Evolutionary conservation across 73 alveolate species (phyloP).

Genomic region (Tetrahymena thermophila): DNA sequence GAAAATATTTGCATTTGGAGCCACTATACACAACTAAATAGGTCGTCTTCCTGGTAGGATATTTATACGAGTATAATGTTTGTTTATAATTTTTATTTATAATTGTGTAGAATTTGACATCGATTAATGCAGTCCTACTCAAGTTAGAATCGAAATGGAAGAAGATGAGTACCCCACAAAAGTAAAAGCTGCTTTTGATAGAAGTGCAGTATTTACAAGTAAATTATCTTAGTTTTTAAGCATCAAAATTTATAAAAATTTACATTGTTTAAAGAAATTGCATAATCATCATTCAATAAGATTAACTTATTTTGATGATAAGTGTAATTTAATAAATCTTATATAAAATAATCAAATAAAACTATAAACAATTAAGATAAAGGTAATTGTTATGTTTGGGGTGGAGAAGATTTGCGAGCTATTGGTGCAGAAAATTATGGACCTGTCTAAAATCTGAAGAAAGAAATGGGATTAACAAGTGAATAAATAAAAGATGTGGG

Average conservation of each 20-base stretch:
- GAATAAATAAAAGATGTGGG: background rate
- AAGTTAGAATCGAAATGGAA: background rate
- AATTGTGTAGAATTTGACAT: background rate
- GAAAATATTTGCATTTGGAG: background rate
- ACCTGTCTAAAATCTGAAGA: background rate
- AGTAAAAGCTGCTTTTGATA: background rate
- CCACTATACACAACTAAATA: background rate
- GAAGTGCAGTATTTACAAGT: background rate
- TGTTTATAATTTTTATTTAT: background rate
- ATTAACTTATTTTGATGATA: background rate
- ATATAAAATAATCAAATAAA: background rate
- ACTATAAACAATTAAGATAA: background rate
- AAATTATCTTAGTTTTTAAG: background rate
- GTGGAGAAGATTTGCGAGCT: background rate
- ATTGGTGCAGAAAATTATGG: background rate
- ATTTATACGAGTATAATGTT: background rate
- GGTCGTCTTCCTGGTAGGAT: background rate
- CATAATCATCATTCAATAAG: background rate
- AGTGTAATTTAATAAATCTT: background rate
- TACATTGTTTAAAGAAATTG: background rate
- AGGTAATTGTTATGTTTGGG: slow-evolving; percentile 1
- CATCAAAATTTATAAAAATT: background rate
- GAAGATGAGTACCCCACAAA: background rate
- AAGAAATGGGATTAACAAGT: background rate
- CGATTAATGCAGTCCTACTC: background rate